Base-by-base conservation (phyloP, 2,329 filamentous ascomycete species). In the Camillea tinctor region DNA sequence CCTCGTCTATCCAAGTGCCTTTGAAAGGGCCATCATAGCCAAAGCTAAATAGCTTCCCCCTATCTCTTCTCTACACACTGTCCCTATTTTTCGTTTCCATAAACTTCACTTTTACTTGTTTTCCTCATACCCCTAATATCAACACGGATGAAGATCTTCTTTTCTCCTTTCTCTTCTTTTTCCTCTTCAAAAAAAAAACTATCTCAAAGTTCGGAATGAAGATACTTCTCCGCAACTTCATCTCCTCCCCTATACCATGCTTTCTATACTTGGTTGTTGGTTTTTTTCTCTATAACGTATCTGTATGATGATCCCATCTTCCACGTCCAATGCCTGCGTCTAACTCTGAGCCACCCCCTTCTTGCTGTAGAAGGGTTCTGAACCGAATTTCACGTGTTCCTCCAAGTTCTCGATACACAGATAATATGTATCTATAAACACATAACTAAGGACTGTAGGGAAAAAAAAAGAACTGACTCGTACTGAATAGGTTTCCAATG, bases 401-500 rank as follows among this genome's bases (percentile, higher is more conserved):
- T 9, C 36, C 13, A 15, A 44, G 13, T 2, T 44, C 36, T 44
- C 13, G 17, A 44, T 15, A 44, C 6, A 44, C 17, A 15, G 36
- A 44, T 44, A 11, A 15, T n/a, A 15, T 44, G 36, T 44, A 17
- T 44, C 36, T 17, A 2, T n/a, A 44, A 44, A 6, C 13, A 44
- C 17, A 44, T 44, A 44, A 44, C 36, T 52, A 44, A 59, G 22
- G 59, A 63, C 50, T 57, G 30, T 22, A 54, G 53, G 54, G 57
- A 63, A 20, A 20, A 8, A 26, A 26, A 26, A 26, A 26, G 8
- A 26, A 8, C 8, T 51, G 53, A 58, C 56, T 61, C 58, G 57
- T 56, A 50, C 19, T 50, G 21, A 19, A 44, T 53, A 54, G 20
- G 52, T 60, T 61, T 61, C 53, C 51, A 60, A 55, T 52, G 52